These are phyloP conservation scores for Chrysoporthe austroafricana DNA, from an alignment of 2,329 filamentous ascomycete genomes.

Conservation along the genomic window DNA sequence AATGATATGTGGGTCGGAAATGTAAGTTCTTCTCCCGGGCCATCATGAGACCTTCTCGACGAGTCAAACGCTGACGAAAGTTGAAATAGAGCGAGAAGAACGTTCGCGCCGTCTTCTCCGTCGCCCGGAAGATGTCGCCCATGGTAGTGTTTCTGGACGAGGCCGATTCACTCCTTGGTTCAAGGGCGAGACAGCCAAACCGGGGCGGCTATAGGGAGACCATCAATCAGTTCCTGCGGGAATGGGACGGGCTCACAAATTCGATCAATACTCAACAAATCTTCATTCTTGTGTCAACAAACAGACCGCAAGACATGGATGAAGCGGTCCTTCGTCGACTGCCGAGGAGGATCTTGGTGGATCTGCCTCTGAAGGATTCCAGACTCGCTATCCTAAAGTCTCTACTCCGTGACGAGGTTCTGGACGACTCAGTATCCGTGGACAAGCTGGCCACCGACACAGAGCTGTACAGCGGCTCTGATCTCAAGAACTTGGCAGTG, in stretches of 20 bases:
- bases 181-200: constrained; percentile 67
- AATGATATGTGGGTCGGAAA: constrained; percentile 98
- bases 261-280: constrained; percentile 63
- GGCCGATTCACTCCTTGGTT: constrained; percentile 88
- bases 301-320: constrained; percentile 92
- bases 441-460: constrained; percentile 67
- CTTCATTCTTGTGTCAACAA: constrained; percentile 98
- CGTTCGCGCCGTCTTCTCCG: constrained; percentile 85
- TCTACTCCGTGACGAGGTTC: constrained; percentile 68
- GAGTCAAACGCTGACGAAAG: background rate
- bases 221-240: constrained; percentile 94
- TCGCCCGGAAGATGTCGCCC: constrained; percentile 88
- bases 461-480: constrained; percentile 79
- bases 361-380: constrained; percentile 67
- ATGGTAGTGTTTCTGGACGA: constrained; percentile 98
- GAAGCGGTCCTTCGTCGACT: constrained; percentile 80
- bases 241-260: constrained; percentile 91
- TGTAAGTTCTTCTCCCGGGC: constrained; percentile 38
- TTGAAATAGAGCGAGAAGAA: constrained; percentile 74
- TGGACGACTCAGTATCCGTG: constrained; percentile 66
- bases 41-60: background rate
- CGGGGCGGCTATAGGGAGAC: constrained; percentile 80
- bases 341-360: constrained; percentile 73
- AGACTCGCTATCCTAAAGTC: constrained; percentile 67
- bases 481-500: constrained; percentile 82